Evolutionary conservation across 345 rosid species (phyloP).

Genomic region (Kernera saxatilis): DNA sequence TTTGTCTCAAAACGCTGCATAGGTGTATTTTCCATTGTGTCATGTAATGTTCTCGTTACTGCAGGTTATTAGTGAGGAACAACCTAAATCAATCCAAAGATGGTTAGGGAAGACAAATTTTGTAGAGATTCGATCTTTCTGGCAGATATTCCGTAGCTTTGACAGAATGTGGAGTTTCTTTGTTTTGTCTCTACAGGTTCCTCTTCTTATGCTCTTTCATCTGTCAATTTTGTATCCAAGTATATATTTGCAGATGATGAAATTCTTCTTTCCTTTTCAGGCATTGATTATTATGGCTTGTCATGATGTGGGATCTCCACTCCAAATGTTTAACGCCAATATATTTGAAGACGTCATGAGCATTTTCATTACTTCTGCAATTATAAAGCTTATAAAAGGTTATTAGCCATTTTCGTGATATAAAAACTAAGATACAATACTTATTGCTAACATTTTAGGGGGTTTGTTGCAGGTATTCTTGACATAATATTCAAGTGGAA

Average conservation of each 20-base stretch:
- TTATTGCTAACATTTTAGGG: slow-evolving; percentile 6
- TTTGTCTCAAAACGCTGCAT: not conserved
- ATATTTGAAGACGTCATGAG: slow-evolving; percentile 87
- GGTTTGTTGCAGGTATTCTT: slow-evolving; percentile 56
- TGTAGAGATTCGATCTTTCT: slow-evolving; percentile 88
- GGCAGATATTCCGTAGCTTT: slow-evolving; percentile 97
- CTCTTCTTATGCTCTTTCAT: slow-evolving; percentile 19
- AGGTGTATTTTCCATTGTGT: not conserved
- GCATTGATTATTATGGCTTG: slow-evolving; percentile 96
- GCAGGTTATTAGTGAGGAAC: slow-evolving; percentile 48
- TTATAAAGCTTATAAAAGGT: slow-evolving; percentile 78
- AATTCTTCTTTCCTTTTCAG: slow-evolving; percentile 37
- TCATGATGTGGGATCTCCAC: slow-evolving; percentile 86
- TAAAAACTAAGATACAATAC: not conserved
- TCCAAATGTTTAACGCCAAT: slow-evolving; percentile 61
- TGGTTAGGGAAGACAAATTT: slow-evolving; percentile 94
- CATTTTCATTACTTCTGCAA: slow-evolving; percentile 82
- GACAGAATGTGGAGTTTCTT: slow-evolving; percentile 96
- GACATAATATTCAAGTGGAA: slow-evolving; percentile 89
- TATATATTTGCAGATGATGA: not conserved
- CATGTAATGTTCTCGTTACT: slow-evolving; percentile 17
- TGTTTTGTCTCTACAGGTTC: slow-evolving; percentile 88
- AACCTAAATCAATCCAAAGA: slow-evolving; percentile 35
- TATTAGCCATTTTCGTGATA: not conserved
- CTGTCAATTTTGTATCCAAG: not conserved